Conservation (phyloP, 345 rosid genomes). For the Noccaea bulbosa region DNA sequence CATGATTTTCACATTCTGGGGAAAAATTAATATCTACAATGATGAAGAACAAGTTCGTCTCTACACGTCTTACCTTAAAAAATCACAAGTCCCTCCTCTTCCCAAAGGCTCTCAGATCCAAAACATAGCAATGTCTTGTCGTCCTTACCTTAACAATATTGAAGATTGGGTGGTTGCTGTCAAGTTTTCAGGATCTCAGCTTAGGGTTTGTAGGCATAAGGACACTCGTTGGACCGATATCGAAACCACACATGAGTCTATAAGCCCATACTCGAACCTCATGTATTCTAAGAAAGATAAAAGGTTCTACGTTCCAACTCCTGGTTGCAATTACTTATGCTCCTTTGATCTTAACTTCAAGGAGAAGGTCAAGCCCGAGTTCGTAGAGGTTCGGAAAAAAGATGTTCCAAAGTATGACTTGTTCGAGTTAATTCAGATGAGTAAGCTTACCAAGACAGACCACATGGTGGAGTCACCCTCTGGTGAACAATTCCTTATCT, state of each 20-base stretch:
- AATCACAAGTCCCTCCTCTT: not conserved
- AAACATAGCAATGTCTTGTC: not conserved
- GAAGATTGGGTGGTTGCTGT: not conserved
- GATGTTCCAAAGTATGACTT: not conserved
- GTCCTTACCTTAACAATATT: not conserved
- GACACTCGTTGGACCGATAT: not conserved
- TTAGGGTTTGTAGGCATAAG: not conserved
- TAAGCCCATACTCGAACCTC: not conserved
- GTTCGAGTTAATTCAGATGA: not conserved
- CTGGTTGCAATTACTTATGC: not conserved
- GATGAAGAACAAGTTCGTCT: too few species aligned
- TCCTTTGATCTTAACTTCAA: not conserved
- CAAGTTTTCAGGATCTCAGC: not conserved
- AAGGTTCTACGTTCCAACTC: slow-evolving; percentile 3
- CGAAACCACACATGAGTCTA: not conserved
- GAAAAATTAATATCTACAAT: too few species aligned
- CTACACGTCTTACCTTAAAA: too few species aligned
- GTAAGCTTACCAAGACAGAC: not conserved
- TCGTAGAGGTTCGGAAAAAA: not conserved
- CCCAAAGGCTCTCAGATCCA: not conserved
- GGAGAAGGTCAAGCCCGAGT: slow-evolving; percentile 3
- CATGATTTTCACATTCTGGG: too few species aligned
- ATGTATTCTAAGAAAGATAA: slow-evolving; percentile 4
- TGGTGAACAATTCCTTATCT: not conserved
- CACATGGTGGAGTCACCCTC: not conserved